Evolutionary conservation across 805 yeast species (phyloP).

Genomic region (Wickerhamiella hasegawae): DNA sequence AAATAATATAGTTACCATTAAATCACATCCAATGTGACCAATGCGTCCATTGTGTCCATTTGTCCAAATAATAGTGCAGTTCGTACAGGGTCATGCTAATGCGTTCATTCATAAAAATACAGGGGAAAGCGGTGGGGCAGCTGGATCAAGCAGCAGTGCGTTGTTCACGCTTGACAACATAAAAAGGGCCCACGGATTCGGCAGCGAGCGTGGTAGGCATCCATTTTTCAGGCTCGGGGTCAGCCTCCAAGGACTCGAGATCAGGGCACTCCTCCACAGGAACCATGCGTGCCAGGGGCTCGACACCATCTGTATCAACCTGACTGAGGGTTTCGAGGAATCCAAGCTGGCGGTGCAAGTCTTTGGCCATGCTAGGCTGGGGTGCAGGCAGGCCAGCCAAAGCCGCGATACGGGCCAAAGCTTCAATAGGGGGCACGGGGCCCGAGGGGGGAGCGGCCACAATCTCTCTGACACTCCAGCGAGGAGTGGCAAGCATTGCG

Average conservation of each 20-base stretch:
- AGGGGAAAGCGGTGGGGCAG: no score
- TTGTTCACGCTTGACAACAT: constrained; percentile 15
- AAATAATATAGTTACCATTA: no score
- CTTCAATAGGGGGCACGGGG: not conserved
- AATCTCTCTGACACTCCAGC: not conserved
- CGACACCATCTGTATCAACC: constrained; percentile 20
- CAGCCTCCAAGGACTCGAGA: constrained; percentile 5
- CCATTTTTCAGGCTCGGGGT: constrained; percentile 14
- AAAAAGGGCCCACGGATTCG: constrained; percentile 14
- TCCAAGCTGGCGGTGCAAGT: constrained; percentile 22
- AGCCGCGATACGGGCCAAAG: not conserved
- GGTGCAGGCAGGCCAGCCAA: constrained; percentile 14
- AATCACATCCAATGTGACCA: no score
- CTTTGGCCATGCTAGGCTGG: constrained; percentile 14
- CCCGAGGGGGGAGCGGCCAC: not conserved
- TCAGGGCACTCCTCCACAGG: constrained; percentile 12
- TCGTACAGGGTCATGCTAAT: no score
- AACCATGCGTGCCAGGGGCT: constrained; percentile 20
- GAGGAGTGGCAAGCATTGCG: not conserved
- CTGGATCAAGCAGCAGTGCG: no score
- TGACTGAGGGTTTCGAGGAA: constrained; percentile 25
- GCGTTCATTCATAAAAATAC: no score
- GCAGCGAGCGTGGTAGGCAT: constrained; percentile 16
- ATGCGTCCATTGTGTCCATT: no score
- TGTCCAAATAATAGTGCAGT: no score